Base-by-base conservation (phyloP, 2,329 filamentous ascomycete species). In the Penicillium sp. region DNA sequence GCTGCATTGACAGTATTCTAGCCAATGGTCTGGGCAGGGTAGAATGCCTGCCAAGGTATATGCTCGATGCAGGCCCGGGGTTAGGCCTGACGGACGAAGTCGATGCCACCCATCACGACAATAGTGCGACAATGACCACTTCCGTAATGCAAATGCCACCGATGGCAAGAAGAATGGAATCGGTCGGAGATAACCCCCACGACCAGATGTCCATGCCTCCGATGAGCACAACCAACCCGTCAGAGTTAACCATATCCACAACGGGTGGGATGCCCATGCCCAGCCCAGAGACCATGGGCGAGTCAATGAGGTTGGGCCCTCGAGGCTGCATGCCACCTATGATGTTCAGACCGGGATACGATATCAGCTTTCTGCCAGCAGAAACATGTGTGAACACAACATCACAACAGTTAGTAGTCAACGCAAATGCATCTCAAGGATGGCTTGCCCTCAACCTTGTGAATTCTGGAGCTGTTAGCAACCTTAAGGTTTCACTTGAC, bases 21-120 rank as follows among this genome's bases (percentile, higher is more conserved):
- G 48, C 48, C 48, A 51, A 51, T 51, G 48, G 48, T n/a, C 48
- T 51, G 26, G 48, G 48, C n/a, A 51, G 48, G 48, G 48, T 51
- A 51, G 26, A 51, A 51, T 51, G 29, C 48, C 48, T 51, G 48
- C 48, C 29, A 51, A 51, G n/a, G 29, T 51, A 51, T 51, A 51
- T 51, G 29, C 48, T 51, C 29, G 29, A 51, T 51, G 29, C 48
- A 51, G 48, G 48, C 13, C 48, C 48, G 2, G 48, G 48, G 5
- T 51, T 51, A 51, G 48, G 48, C 48, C 13, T 51, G 5, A 51
- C 29, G 29, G 29, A 51, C 48, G 48, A 31, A 51, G 48, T n/a
- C 26, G 35, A 51, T 30, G 26, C 48, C 48, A 31, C 48, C 17
- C 29, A 51, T 29, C 29, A 19, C 29, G 8, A 51, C 48, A 17